A percentile compares a stretch with the other conserved stretches of the same genome.
Evolutionary conservation across 441 rosid species (phyloP).

Genomic region (Pelargonium australe): DNA sequence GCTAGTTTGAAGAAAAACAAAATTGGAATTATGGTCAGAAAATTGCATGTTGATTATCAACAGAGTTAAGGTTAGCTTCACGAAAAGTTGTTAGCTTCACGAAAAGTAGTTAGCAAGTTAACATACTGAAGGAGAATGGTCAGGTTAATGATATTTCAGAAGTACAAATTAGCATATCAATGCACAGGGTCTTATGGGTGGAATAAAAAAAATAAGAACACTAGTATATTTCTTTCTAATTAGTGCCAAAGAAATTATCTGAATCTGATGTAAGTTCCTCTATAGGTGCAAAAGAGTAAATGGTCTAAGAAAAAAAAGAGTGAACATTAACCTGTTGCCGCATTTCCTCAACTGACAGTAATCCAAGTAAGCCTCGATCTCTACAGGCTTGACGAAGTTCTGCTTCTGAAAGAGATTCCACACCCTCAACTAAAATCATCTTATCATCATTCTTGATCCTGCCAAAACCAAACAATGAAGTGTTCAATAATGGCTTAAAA

Average conservation of each 20-base stretch:
- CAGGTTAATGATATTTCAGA: too few relatives aligned
- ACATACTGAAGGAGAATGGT: too few relatives aligned
- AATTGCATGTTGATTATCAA: too few relatives aligned
- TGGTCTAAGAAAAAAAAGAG: neutral
- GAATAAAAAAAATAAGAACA: neutral
- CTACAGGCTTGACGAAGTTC: constrained; percentile 96
- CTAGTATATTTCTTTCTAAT: neutral
- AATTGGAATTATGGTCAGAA: too few relatives aligned
- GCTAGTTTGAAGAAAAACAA: too few relatives aligned
- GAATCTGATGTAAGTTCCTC: neutral
- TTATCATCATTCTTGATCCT: constrained; percentile 94
- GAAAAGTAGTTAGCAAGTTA: too few relatives aligned
- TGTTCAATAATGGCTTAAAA: neutral
- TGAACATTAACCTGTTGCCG: constrained; percentile 56
- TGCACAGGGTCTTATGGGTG: neutral
- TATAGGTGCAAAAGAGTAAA: neutral
- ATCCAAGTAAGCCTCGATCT: constrained; percentile 84
- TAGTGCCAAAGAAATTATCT: neutral
- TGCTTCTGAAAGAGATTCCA: constrained; percentile 82
- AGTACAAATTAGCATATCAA: neutral
- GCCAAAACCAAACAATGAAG: constrained; percentile 18
- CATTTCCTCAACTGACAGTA: constrained; percentile 92
- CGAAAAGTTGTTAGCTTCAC: too few relatives aligned
- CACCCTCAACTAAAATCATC: constrained; percentile 87
- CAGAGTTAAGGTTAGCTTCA: too few relatives aligned